phyloP scores from a whole-genome alignment of 306 rosid genomes.

The Dryas octopetala region DNA sequence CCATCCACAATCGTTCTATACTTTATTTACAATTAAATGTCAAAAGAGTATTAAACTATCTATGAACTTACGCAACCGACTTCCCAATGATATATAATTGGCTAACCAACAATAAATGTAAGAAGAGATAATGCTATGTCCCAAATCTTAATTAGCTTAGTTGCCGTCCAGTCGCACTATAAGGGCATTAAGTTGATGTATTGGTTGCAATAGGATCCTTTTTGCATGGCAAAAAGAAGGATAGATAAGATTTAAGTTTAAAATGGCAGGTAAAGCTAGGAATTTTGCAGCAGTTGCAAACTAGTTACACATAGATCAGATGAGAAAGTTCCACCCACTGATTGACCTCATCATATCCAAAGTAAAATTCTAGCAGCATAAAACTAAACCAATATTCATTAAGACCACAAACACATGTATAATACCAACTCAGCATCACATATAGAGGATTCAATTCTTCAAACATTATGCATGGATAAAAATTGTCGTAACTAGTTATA shows the following conservation, averaged over 20 bases:
- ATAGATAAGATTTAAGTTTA: background rate
- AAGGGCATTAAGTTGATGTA: background rate
- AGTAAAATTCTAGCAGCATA: background rate
- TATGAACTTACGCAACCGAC: background rate
- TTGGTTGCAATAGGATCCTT: background rate
- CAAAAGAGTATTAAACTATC: slow-evolving; percentile 3
- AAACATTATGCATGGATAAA: background rate
- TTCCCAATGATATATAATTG: background rate
- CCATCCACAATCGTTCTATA: background rate
- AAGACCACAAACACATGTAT: no score
- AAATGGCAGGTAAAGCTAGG: background rate
- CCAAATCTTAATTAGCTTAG: background rate
- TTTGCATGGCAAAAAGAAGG: background rate
- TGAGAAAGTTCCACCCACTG: background rate
- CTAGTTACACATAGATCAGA: background rate
- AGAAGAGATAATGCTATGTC: background rate
- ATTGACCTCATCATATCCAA: background rate
- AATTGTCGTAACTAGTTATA: background rate
- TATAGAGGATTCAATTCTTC: no score
- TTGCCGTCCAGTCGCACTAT: background rate
- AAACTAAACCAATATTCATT: no score
- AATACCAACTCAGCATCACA: no score
- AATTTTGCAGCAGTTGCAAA: background rate
- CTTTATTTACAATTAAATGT: background rate
- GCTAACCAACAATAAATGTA: background rate